Percentiles rank a stretch among this genome's conserved stretches.
These are phyloP conservation scores for Bullera alba DNA, from an alignment of 768 basidiomycete species.

Conservation along the genomic window DNA sequence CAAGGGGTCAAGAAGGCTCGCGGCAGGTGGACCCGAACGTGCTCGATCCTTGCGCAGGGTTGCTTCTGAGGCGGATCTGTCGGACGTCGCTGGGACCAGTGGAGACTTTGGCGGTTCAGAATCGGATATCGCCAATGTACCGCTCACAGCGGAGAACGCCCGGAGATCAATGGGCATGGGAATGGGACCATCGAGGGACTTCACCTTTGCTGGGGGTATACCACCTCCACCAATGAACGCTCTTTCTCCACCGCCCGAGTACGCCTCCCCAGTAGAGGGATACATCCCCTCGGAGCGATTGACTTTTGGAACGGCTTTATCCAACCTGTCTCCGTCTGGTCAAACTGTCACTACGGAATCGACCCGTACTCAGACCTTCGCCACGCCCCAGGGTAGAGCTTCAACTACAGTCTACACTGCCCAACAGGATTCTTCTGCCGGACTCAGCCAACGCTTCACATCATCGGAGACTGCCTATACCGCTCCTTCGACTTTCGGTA, in stretches of 20 bases:
- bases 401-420: too few species aligned
- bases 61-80: slow-evolving; percentile 38
- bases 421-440: too few species aligned
- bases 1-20: slow-evolving; percentile 28
- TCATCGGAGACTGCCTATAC: too few species aligned
- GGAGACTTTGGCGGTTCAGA: not conserved
- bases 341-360: too few species aligned
- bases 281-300: not conserved
- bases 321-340: too few species aligned
- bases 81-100: slow-evolving; percentile 1
- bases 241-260: slow-evolving; percentile 2
- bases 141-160: slow-evolving; percentile 27
- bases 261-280: not conserved
- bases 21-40: slow-evolving; percentile 23
- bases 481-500: not conserved
- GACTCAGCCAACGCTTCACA: too few species aligned
- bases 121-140: slow-evolving; percentile 7
- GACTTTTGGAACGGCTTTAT: not conserved
- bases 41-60: slow-evolving; percentile 27
- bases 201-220: slow-evolving; percentile 36
- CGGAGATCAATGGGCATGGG: slow-evolving; percentile 3
- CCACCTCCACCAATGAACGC: slow-evolving; percentile 25
- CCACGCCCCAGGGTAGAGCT: too few species aligned
- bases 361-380: too few species aligned
- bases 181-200: slow-evolving; percentile 30